Conservation (phyloP, 2,329 filamentous ascomycete species). For the Fusarium torreyae region DNA sequence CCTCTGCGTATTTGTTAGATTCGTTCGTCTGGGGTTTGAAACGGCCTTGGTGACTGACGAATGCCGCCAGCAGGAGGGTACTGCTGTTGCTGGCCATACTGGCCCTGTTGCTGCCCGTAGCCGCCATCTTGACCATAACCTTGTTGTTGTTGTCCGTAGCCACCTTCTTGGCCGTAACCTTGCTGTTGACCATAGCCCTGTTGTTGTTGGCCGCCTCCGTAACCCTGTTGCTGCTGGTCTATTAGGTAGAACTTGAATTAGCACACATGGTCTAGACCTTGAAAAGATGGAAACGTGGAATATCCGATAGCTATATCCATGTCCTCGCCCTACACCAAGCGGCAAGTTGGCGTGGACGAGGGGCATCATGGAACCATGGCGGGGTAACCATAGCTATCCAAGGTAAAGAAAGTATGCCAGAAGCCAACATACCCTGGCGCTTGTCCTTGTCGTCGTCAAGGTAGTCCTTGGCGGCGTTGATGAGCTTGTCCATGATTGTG, state of each 20-base stretch:
- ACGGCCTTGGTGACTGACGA: slow-evolving; percentile 46
- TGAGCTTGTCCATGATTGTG: slow-evolving; percentile 57
- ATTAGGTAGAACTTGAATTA: slow-evolving; percentile 9
- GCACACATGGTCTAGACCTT: neutral
- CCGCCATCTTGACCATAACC: slow-evolving; percentile 1
- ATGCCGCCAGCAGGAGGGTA: slow-evolving; percentile 46
- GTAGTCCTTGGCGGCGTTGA: slow-evolving; percentile 58
- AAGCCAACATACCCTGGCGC: slow-evolving; percentile 41
- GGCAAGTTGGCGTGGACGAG: slow-evolving; percentile 8
- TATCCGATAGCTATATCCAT: neutral
- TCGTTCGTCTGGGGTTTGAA: neutral
- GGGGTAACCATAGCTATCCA: slow-evolving; percentile 37
- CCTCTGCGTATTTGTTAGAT: slow-evolving; percentile 50
- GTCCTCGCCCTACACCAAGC: neutral
- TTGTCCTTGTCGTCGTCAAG: slow-evolving; percentile 53
- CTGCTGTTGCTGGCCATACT: slow-evolving; percentile 42
- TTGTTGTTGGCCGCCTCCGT: slow-evolving; percentile 29
- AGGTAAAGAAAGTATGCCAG: neutral
- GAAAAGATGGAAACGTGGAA: neutral
- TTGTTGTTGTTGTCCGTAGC: slow-evolving; percentile 24
- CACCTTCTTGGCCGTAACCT: slow-evolving; percentile 24
- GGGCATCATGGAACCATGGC: slow-evolving; percentile 43
- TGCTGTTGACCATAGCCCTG: slow-evolving; percentile 31
- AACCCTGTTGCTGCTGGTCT: slow-evolving; percentile 36
- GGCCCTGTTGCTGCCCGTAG: slow-evolving; percentile 27